Conservation (phyloP, 768 basidiomycete genomes). For the Naganishia onofrii region DNA sequence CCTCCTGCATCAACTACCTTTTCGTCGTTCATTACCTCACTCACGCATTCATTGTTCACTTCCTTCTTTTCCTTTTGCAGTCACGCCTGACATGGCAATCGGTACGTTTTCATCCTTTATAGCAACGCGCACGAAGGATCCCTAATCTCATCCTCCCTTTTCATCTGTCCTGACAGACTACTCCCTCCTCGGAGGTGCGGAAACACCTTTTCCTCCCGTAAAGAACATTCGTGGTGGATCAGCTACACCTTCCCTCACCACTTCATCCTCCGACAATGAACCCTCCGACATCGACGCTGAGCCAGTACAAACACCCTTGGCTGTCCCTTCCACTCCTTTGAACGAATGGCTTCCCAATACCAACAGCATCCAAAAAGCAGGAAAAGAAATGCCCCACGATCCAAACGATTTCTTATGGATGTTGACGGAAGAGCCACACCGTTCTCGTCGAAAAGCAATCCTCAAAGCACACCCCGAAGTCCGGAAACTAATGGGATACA, state of each 20-base stretch:
- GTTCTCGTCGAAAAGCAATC: slow-evolving; percentile 78
- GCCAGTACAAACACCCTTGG: background rate
- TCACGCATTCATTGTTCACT: background rate
- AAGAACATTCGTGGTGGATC: slow-evolving; percentile 34
- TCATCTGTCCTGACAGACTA: slow-evolving; percentile 33
- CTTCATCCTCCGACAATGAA: slow-evolving; percentile 31
- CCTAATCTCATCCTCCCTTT: background rate
- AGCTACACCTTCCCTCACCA: slow-evolving; percentile 18
- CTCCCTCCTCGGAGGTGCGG: slow-evolving; percentile 66
- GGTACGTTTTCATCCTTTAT: background rate
- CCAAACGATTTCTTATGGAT: slow-evolving; percentile 90
- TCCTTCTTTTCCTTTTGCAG: background rate
- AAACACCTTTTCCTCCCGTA: slow-evolving; percentile 60
- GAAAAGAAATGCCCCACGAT: slow-evolving; percentile 60
- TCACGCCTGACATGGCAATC: background rate
- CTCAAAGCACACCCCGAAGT: slow-evolving; percentile 95
- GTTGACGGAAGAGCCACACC: slow-evolving; percentile 97
- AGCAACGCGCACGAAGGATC: background rate
- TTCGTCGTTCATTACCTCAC: background rate
- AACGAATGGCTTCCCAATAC: slow-evolving; percentile 1
- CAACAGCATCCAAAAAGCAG: background rate
- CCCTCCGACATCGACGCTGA: background rate
- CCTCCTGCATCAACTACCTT: too few relatives aligned
- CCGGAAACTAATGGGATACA: slow-evolving; percentile 92
- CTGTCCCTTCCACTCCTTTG: background rate